phyloP scores from a whole-genome alignment of 2,329 filamentous ascomycete species.

The Ophiostoma ulmi region DNA sequence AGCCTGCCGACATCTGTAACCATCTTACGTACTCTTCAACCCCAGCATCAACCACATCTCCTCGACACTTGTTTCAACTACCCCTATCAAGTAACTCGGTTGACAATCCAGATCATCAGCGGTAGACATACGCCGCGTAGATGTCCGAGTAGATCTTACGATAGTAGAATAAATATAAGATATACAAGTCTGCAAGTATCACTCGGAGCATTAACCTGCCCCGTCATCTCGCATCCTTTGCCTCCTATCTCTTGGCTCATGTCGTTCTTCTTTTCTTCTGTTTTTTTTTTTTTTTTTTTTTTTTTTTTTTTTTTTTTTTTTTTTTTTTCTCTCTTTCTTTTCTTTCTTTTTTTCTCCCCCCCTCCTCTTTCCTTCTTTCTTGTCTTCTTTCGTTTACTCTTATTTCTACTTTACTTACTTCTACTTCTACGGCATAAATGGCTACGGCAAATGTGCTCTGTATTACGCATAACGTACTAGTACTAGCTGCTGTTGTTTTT shows the following conservation, averaged over 20 bases:
- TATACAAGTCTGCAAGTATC: background rate
- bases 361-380: background rate
- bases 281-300: background rate
- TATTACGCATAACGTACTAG: background rate
- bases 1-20: background rate
- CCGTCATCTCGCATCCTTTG: background rate
- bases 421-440: background rate
- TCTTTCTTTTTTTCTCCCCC: background rate
- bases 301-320: background rate
- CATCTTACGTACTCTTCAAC: background rate
- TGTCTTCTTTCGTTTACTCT: background rate
- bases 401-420: background rate
- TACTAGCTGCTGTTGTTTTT: background rate
- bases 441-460: slow-evolving; percentile 6
- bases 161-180: background rate
- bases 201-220: background rate
- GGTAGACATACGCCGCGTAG: background rate
- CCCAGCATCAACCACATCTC: background rate
- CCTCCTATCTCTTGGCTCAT: background rate
- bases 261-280: background rate
- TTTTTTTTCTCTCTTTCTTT: background rate
- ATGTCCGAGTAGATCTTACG: too few species aligned
- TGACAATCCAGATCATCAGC: background rate
- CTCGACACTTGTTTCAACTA: background rate
- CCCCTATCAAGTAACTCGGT: background rate